phyloP scores from a whole-genome alignment of 2,329 filamentous ascomycete genomes.

The Pseudogymnoascus sp. region DNA sequence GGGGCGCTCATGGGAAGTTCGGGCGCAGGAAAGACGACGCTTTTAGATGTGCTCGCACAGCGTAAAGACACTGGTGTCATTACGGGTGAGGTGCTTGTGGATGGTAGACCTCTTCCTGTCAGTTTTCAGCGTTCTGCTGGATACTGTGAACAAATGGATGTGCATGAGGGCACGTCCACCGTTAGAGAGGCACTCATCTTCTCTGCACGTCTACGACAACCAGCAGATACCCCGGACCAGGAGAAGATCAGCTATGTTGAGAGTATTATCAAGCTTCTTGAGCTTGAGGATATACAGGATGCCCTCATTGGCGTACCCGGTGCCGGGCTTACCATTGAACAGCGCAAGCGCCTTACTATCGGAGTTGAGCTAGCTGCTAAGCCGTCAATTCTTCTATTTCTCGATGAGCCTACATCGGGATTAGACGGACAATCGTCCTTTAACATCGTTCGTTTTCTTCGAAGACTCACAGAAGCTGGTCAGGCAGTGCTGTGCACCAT shows the following conservation, averaged over 20 bases:
- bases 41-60: slow-evolving; percentile 75
- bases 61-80: slow-evolving; percentile 86
- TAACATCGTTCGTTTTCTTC: slow-evolving; percentile 54
- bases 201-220: slow-evolving; percentile 77
- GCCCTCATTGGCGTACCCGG: slow-evolving; percentile 57
- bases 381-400: slow-evolving; percentile 50
- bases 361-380: slow-evolving; percentile 50
- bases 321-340: slow-evolving; percentile 52
- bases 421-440: slow-evolving; percentile 57
- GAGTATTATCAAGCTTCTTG: slow-evolving; percentile 57
- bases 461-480: slow-evolving; percentile 48
- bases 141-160: slow-evolving; percentile 87
- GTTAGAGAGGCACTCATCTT: slow-evolving; percentile 85
- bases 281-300: slow-evolving; percentile 59
- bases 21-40: slow-evolving; percentile 81
- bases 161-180: slow-evolving; percentile 74
- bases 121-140: slow-evolving; percentile 71
- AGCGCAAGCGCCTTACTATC: slow-evolving; percentile 54
- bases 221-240: slow-evolving; percentile 56
- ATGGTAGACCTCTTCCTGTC: slow-evolving; percentile 58
- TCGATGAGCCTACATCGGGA: slow-evolving; percentile 55
- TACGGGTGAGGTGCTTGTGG: slow-evolving; percentile 67
- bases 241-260: slow-evolving; percentile 86
- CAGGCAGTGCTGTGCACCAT: slow-evolving; percentile 48
- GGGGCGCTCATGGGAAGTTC: slow-evolving; percentile 54